These are phyloP conservation scores for Colletotrichum sp. DNA, from an alignment of 2,329 filamentous ascomycete genomes.

Conservation along the genomic window DNA sequence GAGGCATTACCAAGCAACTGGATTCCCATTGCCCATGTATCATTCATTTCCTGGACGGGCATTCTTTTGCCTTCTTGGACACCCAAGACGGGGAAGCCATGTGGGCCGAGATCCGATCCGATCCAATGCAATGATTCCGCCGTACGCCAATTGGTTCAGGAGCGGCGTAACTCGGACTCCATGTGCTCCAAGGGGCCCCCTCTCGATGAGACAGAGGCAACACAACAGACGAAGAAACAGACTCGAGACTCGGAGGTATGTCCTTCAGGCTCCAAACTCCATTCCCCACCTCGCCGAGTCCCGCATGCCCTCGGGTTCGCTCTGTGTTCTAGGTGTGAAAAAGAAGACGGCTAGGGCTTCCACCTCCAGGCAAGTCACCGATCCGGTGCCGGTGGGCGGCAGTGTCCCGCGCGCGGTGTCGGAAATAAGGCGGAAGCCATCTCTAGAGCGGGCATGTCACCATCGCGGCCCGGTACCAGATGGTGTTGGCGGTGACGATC, in stretches of 20 bases:
- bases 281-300: neutral
- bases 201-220: neutral
- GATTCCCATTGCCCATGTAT: neutral
- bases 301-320: neutral
- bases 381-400: neutral
- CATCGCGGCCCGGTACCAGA: neutral
- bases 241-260: neutral
- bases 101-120: slow-evolving; percentile 4
- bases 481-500: neutral
- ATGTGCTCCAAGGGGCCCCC: neutral
- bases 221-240: neutral
- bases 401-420: neutral
- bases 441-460: neutral
- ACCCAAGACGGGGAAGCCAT: neutral
- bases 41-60: neutral
- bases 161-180: neutral
- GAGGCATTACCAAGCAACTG: slow-evolving; percentile 16
- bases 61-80: neutral
- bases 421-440: neutral
- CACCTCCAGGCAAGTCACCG: neutral
- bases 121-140: neutral
- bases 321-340: neutral
- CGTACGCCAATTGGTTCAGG: neutral
- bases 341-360: neutral
- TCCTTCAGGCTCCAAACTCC: neutral